Evolutionary conservation across 768 basidiomycete species (phyloP).

Genomic region (Suillus paluster): DNA sequence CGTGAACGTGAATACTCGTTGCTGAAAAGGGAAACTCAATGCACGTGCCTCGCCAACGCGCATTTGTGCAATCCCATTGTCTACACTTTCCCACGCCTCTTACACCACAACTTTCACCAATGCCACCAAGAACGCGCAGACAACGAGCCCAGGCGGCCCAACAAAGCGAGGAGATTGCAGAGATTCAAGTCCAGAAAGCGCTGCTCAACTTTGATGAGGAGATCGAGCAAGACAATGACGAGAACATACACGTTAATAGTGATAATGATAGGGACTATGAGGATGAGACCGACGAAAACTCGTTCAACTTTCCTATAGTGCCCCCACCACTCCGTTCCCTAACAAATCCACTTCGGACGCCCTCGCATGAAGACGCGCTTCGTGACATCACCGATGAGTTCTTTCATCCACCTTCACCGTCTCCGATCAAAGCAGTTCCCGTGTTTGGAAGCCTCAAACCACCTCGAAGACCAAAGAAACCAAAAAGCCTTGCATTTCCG

Average conservation of each 20-base stretch:
- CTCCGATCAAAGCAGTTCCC: slow-evolving; percentile 27
- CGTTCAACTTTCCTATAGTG: slow-evolving; percentile 2
- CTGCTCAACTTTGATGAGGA: neutral
- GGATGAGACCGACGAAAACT: slow-evolving; percentile 17
- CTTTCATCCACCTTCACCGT: slow-evolving; percentile 38
- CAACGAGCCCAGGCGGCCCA: slow-evolving; percentile 16
- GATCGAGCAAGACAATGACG: slow-evolving; percentile 8
- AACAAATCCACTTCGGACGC: slow-evolving; percentile 23
- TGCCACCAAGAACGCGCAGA: slow-evolving; percentile 23
- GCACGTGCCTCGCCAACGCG: neutral
- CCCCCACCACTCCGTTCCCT: slow-evolving; percentile 20
- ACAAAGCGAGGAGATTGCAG: slow-evolving; percentile 21
- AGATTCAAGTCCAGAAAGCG: neutral
- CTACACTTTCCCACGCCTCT: slow-evolving; percentile 25
- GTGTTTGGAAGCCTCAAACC: slow-evolving; percentile 24
- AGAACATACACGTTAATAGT: slow-evolving; percentile 8
- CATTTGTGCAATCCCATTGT: neutral
- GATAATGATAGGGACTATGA: neutral
- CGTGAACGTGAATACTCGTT: neutral
- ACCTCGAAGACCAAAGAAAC: slow-evolving; percentile 37
- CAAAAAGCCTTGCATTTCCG: slow-evolving; percentile 33
- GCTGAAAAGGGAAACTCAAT: slow-evolving; percentile 3
- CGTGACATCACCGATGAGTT: slow-evolving; percentile 40
- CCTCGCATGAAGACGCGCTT: slow-evolving; percentile 28
- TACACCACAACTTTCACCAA: slow-evolving; percentile 5